phyloP scores from a whole-genome alignment of 768 basidiomycete genomes.

The Suillus occidentalis region DNA sequence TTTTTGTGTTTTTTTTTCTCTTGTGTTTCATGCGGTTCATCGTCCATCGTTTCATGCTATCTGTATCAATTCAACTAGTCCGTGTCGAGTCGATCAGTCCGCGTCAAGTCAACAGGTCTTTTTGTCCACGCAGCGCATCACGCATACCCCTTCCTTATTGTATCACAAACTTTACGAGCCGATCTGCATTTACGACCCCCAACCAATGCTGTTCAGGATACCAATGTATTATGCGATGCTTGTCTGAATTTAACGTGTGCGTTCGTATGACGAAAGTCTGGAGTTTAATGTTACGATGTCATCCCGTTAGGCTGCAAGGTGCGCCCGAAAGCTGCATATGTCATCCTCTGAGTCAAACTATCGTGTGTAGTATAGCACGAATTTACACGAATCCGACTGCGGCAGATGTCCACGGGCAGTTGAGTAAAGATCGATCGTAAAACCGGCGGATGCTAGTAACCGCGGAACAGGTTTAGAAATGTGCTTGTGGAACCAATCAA shows the following conservation, averaged over 20 bases:
- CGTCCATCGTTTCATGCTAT: not conserved
- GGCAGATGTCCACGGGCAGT: not conserved
- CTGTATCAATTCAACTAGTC: not conserved
- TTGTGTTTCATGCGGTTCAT: not conserved
- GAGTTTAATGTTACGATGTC: not conserved
- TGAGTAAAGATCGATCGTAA: not conserved
- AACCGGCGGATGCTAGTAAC: not conserved
- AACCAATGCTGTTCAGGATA: not conserved
- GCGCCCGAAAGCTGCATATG: not conserved
- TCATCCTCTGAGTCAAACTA: not conserved
- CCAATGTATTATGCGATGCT: not conserved
- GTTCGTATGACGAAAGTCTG: not conserved
- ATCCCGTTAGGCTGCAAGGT: not conserved
- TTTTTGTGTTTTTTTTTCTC: not conserved
- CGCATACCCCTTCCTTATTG: not conserved
- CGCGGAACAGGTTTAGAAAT: not conserved
- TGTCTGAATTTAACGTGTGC: not conserved
- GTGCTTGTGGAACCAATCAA: not conserved
- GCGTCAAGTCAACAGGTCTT: not conserved
- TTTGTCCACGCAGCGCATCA: not conserved
- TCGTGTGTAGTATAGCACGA: not conserved
- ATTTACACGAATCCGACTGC: not conserved
- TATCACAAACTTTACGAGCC: not conserved
- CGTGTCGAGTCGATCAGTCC: not conserved
- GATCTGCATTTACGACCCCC: not conserved